Evolutionary conservation across 352 stramenopile genomes (phyloP).

Genomic region (Phytophthora tentaculata): DNA sequence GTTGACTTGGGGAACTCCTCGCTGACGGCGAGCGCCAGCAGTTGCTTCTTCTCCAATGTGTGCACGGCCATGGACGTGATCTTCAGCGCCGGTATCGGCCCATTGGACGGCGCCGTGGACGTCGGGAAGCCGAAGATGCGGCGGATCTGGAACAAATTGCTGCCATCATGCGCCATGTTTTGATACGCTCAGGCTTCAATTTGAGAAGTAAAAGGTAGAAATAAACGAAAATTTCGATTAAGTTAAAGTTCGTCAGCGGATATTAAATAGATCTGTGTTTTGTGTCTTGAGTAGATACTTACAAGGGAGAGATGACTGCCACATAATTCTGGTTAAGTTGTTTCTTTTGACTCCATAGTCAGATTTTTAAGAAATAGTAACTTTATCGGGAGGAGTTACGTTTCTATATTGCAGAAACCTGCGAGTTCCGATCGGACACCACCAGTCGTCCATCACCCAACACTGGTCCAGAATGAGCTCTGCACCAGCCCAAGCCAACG

Average conservation of each 20-base stretch:
- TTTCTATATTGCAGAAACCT: constrained; percentile 1
- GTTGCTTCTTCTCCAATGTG: constrained; percentile 74
- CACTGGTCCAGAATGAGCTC: constrained; percentile 31
- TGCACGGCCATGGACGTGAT: constrained; percentile 75
- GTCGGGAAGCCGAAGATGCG: constrained; percentile 59
- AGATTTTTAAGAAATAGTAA: not conserved
- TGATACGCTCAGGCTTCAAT: constrained; percentile 13
- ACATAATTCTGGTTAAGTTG: too few relatives aligned
- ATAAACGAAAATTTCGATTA: constrained; percentile 11
- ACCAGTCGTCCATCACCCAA: constrained; percentile 27
- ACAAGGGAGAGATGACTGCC: not conserved
- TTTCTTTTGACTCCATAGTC: not conserved
- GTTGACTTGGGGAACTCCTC: constrained; percentile 24
- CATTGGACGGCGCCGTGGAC: not conserved
- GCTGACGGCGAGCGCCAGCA: constrained; percentile 66
- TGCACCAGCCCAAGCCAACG: constrained; percentile 5
- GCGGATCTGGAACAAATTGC: constrained; percentile 79
- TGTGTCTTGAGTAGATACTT: constrained; percentile 17
- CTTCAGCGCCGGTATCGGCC: constrained; percentile 26
- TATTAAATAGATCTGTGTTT: too few relatives aligned
- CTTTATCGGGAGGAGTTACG: not conserved
- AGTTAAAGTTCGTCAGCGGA: constrained; percentile 27
- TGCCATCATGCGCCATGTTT: constrained; percentile 42
- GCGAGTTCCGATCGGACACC: constrained; percentile 1
- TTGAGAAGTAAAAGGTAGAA: constrained; percentile 1